phyloP scores from a whole-genome alignment of 495 filamentous ascomycete genomes.

The Margaritispora aquatica region DNA sequence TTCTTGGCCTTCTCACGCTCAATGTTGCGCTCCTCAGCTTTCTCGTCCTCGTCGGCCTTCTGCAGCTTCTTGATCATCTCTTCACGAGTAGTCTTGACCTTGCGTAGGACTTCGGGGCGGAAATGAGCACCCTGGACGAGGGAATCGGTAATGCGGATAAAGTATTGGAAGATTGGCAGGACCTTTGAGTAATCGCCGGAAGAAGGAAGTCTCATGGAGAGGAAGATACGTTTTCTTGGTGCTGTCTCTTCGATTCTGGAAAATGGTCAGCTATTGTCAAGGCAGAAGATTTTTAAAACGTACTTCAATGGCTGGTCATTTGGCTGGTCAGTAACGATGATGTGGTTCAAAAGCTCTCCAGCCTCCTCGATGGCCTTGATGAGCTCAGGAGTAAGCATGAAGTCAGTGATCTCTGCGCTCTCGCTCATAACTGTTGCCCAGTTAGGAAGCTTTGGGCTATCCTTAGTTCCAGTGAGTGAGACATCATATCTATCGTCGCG shows the following conservation, averaged over 20 bases:
- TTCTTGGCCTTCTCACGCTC: slow-evolving; percentile 84
- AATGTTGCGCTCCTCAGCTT: slow-evolving; percentile 77
- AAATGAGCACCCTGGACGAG: slow-evolving; percentile 74
- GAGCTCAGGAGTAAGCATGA: slow-evolving; percentile 75
- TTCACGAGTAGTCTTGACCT: slow-evolving; percentile 73
- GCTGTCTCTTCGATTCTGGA: slow-evolving; percentile 74
- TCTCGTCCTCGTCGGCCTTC: slow-evolving; percentile 81
- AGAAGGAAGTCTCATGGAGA: slow-evolving; percentile 63
- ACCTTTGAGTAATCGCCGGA: slow-evolving; percentile 59
- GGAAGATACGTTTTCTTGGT: slow-evolving; percentile 79
- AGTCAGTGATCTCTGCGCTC: slow-evolving; percentile 90
- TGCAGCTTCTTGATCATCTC: slow-evolving; percentile 75
- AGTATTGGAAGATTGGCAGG: slow-evolving; percentile 71
- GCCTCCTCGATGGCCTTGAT: slow-evolving; percentile 73
- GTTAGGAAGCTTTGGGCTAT: slow-evolving; percentile 79
- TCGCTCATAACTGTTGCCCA: slow-evolving; percentile 97
- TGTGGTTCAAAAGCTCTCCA: slow-evolving; percentile 76
- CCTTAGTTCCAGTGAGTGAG: slow-evolving; percentile 85
- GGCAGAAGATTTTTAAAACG: background rate
- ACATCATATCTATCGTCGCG: slow-evolving; percentile 93
- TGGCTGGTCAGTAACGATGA: slow-evolving; percentile 89
- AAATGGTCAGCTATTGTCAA: slow-evolving; percentile 18
- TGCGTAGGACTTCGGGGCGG: slow-evolving; percentile 82
- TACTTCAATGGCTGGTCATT: slow-evolving; percentile 75
- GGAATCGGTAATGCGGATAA: slow-evolving; percentile 75